Conservation (phyloP, 1,284 basidiomycete species). For the Rhodofomes roseus region DNA sequence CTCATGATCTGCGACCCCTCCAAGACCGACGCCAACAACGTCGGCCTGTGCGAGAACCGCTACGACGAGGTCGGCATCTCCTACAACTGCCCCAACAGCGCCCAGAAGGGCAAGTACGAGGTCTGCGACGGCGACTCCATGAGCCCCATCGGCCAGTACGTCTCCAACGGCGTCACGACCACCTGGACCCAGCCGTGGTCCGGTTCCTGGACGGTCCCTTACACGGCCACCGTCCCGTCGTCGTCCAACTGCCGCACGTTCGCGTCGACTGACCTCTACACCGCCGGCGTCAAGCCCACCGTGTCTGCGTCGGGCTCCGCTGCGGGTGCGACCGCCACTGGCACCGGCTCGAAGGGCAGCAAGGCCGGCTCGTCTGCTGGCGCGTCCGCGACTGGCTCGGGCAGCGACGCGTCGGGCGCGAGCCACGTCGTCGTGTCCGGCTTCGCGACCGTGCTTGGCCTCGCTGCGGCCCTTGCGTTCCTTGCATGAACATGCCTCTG, state of each 20-base stretch:
- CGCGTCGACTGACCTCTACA: constrained; percentile 50
- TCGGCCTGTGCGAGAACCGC: constrained; percentile 42
- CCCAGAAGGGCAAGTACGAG: constrained; percentile 37
- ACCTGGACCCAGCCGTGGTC: constrained; percentile 60
- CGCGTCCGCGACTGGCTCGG: constrained; percentile 10
- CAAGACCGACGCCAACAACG: constrained; percentile 31
- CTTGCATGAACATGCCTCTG: constrained; percentile 30
- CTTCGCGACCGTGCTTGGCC: constrained; percentile 36
- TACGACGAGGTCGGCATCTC: constrained; percentile 47
- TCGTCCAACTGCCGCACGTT: constrained; percentile 62
- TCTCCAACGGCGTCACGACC: constrained; percentile 36
- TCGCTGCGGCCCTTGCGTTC: constrained; percentile 42
- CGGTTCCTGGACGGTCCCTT: constrained; percentile 59
- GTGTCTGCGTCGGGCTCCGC: constrained; percentile 22
- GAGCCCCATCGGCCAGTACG: constrained; percentile 55
- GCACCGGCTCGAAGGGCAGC: constrained; percentile 11
- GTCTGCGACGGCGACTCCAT: constrained; percentile 58
- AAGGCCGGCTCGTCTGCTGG: constrained; percentile 16
- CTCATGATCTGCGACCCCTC: constrained; percentile 50
- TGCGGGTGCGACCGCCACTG: constrained; percentile 11
- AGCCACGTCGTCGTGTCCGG: constrained; percentile 14
- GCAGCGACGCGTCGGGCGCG: constrained; percentile 1
- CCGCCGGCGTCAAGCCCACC: constrained; percentile 30
- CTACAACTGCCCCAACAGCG: constrained; percentile 46
- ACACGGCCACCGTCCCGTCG: constrained; percentile 53